A percentile compares a stretch with the other conserved stretches of the same genome.
These are phyloP conservation scores for Kurtzmaniella quercitrusa DNA, from an alignment of 1,139 yeast species.

Conservation along the genomic window DNA sequence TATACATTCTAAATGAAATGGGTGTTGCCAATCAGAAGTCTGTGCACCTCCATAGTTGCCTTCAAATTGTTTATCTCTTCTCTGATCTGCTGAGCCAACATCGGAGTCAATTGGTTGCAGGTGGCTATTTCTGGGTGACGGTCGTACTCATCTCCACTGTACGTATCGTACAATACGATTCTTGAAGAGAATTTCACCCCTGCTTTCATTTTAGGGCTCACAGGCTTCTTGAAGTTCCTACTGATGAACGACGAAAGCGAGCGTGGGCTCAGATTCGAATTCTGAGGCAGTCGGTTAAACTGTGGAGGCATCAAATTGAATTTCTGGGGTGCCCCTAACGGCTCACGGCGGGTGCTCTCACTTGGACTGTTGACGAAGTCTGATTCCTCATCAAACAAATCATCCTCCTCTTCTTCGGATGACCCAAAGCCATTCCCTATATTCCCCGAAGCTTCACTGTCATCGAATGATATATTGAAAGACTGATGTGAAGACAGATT, in stretches of 20 bases:
- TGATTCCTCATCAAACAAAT: neutral
- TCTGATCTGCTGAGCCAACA: slow-evolving; percentile 80
- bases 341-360: neutral
- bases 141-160: slow-evolving; percentile 80
- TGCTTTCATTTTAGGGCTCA: slow-evolving; percentile 5
- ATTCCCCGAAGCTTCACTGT: slow-evolving; percentile 15
- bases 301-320: slow-evolving; percentile 4
- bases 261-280: slow-evolving; percentile 26
- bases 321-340: neutral
- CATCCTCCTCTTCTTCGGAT: slow-evolving; percentile 11
- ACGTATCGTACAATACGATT: slow-evolving; percentile 83
- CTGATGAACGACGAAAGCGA: slow-evolving; percentile 21
- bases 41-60: slow-evolving; percentile 78
- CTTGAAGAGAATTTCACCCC: slow-evolving; percentile 78
- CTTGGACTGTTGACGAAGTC: neutral
- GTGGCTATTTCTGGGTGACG: slow-evolving; percentile 93
- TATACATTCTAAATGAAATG: slow-evolving; percentile 56
- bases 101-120: slow-evolving; percentile 87
- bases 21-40: slow-evolving; percentile 71
- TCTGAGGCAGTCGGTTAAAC: slow-evolving; percentile 4
- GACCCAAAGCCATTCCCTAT: slow-evolving; percentile 27
- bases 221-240: slow-evolving; percentile 2
- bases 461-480: slow-evolving; percentile 35
- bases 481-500: slow-evolving; percentile 42
- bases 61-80: slow-evolving; percentile 80